These are phyloP conservation scores for Fusarium caatingaense DNA, from an alignment of 2,329 filamentous ascomycete genomes.

Conservation along the genomic window DNA sequence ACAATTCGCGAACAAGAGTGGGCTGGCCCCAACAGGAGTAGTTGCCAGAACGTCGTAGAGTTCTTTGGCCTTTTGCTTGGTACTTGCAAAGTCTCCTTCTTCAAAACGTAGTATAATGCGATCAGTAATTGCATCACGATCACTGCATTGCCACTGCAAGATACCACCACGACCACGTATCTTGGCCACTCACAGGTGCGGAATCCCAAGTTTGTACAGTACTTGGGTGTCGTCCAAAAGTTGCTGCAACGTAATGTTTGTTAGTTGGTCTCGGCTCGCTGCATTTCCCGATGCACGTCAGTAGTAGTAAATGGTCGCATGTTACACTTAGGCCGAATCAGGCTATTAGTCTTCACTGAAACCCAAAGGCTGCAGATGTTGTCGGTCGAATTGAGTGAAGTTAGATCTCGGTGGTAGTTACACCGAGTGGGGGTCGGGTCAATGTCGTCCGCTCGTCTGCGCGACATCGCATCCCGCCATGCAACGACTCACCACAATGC, in stretches of 20 bases:
- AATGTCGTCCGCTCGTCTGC: neutral
- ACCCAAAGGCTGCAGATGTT: neutral
- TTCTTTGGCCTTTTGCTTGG: neutral
- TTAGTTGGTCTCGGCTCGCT: neutral
- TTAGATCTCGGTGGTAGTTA: neutral
- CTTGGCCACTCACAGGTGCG: neutral
- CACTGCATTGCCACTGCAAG: too few relatives aligned
- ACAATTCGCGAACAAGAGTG: neutral
- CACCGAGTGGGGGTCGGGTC: constrained; percentile 5
- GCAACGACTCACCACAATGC: neutral
- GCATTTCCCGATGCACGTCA: neutral
- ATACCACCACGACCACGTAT: too few relatives aligned
- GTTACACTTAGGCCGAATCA: neutral
- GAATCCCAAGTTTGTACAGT: neutral
- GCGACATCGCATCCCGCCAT: neutral
- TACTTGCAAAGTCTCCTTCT: neutral
- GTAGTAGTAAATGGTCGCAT: neutral
- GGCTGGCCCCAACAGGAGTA: neutral
- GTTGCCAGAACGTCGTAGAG: neutral
- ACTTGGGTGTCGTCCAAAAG: neutral
- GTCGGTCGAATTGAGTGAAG: constrained; percentile 53
- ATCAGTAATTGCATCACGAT: too few relatives aligned
- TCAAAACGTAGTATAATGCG: too few relatives aligned
- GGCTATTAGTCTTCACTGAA: neutral
- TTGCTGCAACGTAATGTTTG: neutral